Conservation (phyloP, 495 filamentous ascomycete genomes). For the Neurospora sp. region DNA sequence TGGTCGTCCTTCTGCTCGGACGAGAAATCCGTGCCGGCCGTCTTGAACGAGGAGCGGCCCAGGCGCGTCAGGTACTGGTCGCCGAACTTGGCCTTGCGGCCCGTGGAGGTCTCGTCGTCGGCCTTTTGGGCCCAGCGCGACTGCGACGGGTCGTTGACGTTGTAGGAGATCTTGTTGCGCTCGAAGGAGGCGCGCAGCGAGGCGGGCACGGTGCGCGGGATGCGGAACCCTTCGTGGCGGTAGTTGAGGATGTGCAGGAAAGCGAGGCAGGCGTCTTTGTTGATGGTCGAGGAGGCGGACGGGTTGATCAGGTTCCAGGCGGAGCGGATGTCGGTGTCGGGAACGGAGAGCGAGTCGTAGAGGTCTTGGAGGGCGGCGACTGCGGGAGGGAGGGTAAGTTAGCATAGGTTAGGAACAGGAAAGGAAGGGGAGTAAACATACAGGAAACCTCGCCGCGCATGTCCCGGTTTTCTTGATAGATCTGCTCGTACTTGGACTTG, state of each 20-base stretch:
- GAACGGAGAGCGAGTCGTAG: slow-evolving; percentile 86
- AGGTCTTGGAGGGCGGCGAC: slow-evolving; percentile 73
- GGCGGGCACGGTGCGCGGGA: slow-evolving; percentile 86
- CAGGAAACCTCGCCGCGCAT: slow-evolving; percentile 76
- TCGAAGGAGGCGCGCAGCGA: slow-evolving; percentile 87
- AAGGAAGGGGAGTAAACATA: slow-evolving; percentile 28
- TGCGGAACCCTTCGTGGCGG: slow-evolving; percentile 88
- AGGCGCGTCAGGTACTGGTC: slow-evolving; percentile 90
- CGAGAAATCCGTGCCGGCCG: slow-evolving; percentile 71
- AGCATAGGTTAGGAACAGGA: neutral
- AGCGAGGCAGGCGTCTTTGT: slow-evolving; percentile 86
- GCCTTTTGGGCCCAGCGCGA: slow-evolving; percentile 57
- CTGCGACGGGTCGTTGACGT: slow-evolving; percentile 58
- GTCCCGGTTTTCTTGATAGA: slow-evolving; percentile 83
- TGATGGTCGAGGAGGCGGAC: slow-evolving; percentile 63
- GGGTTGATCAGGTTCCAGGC: slow-evolving; percentile 98
- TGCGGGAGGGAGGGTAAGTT: slow-evolving; percentile 20
- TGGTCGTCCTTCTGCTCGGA: slow-evolving; percentile 59
- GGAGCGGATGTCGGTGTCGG: slow-evolving; percentile 84
- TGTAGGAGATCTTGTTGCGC: slow-evolving; percentile 89
- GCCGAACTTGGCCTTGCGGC: slow-evolving; percentile 89
- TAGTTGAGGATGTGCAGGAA: slow-evolving; percentile 95
- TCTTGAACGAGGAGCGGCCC: slow-evolving; percentile 67
- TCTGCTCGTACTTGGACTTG: slow-evolving; percentile 87
- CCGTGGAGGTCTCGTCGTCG: slow-evolving; percentile 67